Evolutionary conservation across 805 yeast species (phyloP).

Genomic region (Monosporozyma aquatica): DNA sequence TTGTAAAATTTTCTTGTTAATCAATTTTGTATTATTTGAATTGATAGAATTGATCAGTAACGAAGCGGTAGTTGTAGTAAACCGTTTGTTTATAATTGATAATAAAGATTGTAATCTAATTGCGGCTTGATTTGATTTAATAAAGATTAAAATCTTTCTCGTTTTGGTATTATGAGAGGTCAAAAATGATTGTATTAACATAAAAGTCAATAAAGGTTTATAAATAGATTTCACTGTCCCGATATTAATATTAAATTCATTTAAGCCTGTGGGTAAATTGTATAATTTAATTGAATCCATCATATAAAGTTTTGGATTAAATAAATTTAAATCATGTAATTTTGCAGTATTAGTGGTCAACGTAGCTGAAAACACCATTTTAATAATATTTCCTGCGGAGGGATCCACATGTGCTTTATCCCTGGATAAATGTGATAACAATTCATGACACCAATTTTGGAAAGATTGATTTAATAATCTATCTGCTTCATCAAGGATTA

Average conservation of each 20-base stretch:
- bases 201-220: constrained; percentile 69
- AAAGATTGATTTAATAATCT: constrained; percentile 76
- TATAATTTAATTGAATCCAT: constrained; percentile 62
- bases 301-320: constrained; percentile 56
- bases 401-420: constrained; percentile 25
- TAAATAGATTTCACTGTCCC: constrained; percentile 35
- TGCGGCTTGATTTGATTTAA: constrained; percentile 62
- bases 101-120: constrained; percentile 61
- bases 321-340: constrained; percentile 59
- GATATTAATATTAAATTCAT: constrained; percentile 34
- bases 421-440: constrained; percentile 34
- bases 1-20: constrained; percentile 48
- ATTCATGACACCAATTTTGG: constrained; percentile 77
- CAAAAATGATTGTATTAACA: constrained; percentile 27
- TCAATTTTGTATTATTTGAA: constrained; percentile 44
- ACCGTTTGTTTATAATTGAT: constrained; percentile 12
- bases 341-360: constrained; percentile 89
- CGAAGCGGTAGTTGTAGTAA: background rate
- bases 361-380: constrained; percentile 86
- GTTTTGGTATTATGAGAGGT: background rate
- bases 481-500: constrained; percentile 79
- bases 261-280: constrained; percentile 47
- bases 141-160: constrained; percentile 24
- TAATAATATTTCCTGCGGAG: constrained; percentile 37
- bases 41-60: constrained; percentile 41